Base-by-base conservation (phyloP, 345 rosid genomes). In the Geranium rotundifolium region DNA sequence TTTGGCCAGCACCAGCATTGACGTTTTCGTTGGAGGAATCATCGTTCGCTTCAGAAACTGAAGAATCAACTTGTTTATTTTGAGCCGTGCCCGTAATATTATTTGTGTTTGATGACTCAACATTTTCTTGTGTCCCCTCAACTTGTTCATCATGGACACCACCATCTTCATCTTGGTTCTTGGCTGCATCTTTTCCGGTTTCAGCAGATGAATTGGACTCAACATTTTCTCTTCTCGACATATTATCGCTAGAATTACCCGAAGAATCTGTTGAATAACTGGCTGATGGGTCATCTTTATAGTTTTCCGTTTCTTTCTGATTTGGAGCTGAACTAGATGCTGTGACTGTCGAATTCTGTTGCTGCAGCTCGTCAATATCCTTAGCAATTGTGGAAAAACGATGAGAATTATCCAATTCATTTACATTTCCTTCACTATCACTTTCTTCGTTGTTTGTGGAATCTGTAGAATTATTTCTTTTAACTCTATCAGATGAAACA, bases 121-220 rank as follows among this genome's bases (percentile, higher is more conserved):
- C 65, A 58, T 59, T 78, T 69, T 73, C 73, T 55, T 58, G 70
- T 29, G 49, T 63, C 19, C 72, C 63, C 13, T 72, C 69, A 20
- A 3, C 60, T 15, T 65, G 66, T 34, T 70, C 75, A 7, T 55
- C 62, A 8, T 49, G 72, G 27, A 23, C 41, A n/a, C 65, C 64
- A 19, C 66, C 64, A 62, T 59, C 57, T 37, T 63, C 52, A 16
- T 71, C 58, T 59, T 68, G 67, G 39, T 49, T 41, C 17, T 31
- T 56, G 4, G 54, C 27, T 16, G 56, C 61, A 50, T 59, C 55
- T 56, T 65, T 50, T 3, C 39, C 56, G 4, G n/a, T n/a, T 59
- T 63, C 68, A 37, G 14, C 30, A 65, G 67, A 64, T 37, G 27
- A 23, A 56, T 58, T 57, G 23, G 67, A 30, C 17, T 64, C 69